Percentiles rank a stretch among this genome's conserved stretches.
phyloP scores from a whole-genome alignment of 768 basidiomycete species.

The Mycena filopes region DNA sequence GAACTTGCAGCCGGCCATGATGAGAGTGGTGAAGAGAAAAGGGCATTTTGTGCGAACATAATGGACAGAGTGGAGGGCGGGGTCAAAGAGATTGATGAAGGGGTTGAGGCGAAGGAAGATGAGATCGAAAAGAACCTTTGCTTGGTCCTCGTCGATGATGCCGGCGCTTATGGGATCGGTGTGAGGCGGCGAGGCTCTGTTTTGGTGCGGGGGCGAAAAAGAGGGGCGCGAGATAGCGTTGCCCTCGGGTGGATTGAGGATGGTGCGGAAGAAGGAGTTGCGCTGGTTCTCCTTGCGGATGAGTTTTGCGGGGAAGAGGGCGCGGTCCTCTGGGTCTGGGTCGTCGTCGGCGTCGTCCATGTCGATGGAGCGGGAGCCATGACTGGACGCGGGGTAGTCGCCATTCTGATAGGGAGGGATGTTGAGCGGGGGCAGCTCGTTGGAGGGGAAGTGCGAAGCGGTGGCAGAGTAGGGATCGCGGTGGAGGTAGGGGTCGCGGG shows the following conservation, averaged over 20 bases:
- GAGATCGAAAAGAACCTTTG: conserved; percentile 77
- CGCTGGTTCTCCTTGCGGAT: conserved; percentile 77
- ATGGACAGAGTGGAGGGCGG: conserved; percentile 79
- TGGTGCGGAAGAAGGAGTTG: conserved; percentile 85
- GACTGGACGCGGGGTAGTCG: conserved; percentile 49
- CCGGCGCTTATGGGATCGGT: conserved; percentile 78
- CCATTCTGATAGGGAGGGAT: conserved; percentile 49
- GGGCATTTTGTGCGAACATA: conserved; percentile 86
- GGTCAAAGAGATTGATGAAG: conserved; percentile 91
- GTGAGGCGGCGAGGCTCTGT: conserved; percentile 46
- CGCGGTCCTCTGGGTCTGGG: conserved; percentile 67
- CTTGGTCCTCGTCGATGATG: conserved; percentile 75
- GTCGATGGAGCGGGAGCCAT: conserved; percentile 53
- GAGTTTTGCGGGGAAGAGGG: conserved; percentile 78
- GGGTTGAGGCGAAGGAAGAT: conserved; percentile 89
- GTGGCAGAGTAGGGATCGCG: conserved; percentile 37
- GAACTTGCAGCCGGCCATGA: conserved; percentile 89
- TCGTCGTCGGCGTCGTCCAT: conserved; percentile 77
- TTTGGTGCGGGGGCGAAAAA: conserved; percentile 47
- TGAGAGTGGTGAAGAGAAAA: conserved; percentile 85
- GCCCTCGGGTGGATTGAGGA: conserved; percentile 77
- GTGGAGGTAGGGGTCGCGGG: conserved; percentile 42
- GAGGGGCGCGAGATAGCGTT: conserved; percentile 50
- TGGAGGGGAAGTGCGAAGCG: conserved; percentile 52
- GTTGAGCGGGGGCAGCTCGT: conserved; percentile 62